Evolutionary conservation across 176 grass and related monocot genomes (phyloP), one percentile per base, ranked within the genome.

Genomic region (Pontederia paniculata): DNA sequence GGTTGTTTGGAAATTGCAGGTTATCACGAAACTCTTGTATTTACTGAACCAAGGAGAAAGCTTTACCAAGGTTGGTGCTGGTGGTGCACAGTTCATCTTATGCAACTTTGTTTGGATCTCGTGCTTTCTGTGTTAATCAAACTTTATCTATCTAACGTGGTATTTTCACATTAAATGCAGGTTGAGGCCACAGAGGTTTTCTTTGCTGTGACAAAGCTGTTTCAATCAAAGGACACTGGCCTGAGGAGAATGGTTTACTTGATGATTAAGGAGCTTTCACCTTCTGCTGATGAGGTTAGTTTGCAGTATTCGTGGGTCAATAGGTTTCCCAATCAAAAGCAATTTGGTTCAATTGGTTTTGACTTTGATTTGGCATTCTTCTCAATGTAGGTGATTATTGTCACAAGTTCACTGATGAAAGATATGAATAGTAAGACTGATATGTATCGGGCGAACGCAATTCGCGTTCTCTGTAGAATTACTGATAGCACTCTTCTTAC

Each of bases 391-490:
- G 94, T 98, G 77, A 98, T 98, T 65, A 98, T 93, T 58, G 94
- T 98, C 63, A 98, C 94, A 10, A 98, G 94, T 48, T 98, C 94
- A n/a, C 71, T 98, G 78, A 98, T 98, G 94, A 98, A 98, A 69
- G 94, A 98, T 72, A 98, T 98, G 87, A 98, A 98, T 63, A 98
- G 94, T 74, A 98, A 93, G 68, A 98, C 70, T 20, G 94, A 98
- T 72, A 98, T 98, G 94, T 98, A 98, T 65, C 61, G 87, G 55
- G 94, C 94, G 0, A 98, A 98, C 54, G 94, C 94, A 56, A 98
- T 98, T 59, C 79, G 94, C 58, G 94, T 98, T 73, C 83, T 98
- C 54, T 98, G 83, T 62, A 84, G 87, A 48, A 98, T 98, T 42
- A 98, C 85, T 47, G 93, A 98, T 67, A 74, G 80, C 17, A 91